phyloP scores from a whole-genome alignment of 371 early-diverging fungal genomes.

The Mucor irregularis region DNA sequence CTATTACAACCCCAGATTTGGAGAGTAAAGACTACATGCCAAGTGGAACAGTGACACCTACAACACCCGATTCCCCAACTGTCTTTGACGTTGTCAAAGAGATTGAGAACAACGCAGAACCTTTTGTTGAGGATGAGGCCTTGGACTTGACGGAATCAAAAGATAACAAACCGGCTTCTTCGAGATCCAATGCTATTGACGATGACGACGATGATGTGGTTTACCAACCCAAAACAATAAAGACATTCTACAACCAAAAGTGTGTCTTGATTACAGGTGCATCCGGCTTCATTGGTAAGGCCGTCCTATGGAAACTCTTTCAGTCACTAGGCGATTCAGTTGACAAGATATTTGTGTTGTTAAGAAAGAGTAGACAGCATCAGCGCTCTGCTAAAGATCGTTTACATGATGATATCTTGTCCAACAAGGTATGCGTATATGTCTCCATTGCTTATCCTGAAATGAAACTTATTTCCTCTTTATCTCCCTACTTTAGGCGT shows the following conservation, averaged over 20 bases:
- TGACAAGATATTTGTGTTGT: conserved; percentile 38
- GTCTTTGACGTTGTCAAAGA: conserved; percentile 48
- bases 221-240: conserved; percentile 11
- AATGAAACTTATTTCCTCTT: neutral
- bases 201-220: conserved; percentile 9
- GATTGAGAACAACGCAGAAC: conserved; percentile 31
- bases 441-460: too few relatives aligned
- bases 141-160: neutral
- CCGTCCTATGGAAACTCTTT: conserved; percentile 57
- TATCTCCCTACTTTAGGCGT: conserved; percentile 30
- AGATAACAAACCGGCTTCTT: neutral
- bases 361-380: conserved; percentile 29
- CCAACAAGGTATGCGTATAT: conserved; percentile 40
- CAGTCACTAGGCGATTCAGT: conserved; percentile 25
- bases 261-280: conserved; percentile 60
- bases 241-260: conserved; percentile 37
- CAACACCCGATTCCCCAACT: conserved; percentile 43
- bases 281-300: conserved; percentile 67
- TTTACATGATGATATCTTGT: conserved; percentile 44
- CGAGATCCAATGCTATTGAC: neutral
- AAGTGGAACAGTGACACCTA: conserved; percentile 26
- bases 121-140: conserved; percentile 10
- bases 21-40: conserved; percentile 35
- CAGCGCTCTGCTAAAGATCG: conserved; percentile 25
- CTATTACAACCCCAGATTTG: conserved; percentile 48